Conservation (phyloP, 768 basidiomycete species). For the Naganishia randhawae region DNA sequence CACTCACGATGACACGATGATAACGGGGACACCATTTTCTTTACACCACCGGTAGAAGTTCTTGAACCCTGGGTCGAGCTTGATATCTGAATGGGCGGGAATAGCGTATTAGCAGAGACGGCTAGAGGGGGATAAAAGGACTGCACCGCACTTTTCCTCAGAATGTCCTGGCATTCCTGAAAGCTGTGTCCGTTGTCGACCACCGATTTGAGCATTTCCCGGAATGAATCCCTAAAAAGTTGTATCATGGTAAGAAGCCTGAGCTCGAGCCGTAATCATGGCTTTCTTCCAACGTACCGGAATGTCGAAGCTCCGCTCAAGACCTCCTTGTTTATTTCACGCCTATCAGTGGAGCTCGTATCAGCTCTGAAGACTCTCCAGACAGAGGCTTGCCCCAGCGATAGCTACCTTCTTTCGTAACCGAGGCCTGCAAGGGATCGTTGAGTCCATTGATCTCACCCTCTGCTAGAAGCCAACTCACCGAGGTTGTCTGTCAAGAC, state of each 20-base stretch:
- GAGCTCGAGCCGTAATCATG: background rate
- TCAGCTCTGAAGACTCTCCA: background rate
- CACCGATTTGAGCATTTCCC: slow-evolving; percentile 78
- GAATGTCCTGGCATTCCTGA: slow-evolving; percentile 74
- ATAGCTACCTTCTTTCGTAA: slow-evolving; percentile 58
- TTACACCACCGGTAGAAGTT: slow-evolving; percentile 83
- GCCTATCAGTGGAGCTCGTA: slow-evolving; percentile 35
- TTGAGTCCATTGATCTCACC: background rate
- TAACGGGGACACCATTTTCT: slow-evolving; percentile 71
- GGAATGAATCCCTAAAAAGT: slow-evolving; percentile 71
- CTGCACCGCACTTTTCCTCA: slow-evolving; percentile 63
- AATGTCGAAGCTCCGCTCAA: slow-evolving; percentile 67
- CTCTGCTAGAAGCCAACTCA: background rate
- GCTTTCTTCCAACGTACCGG: slow-evolving; percentile 53
- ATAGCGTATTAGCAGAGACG: slow-evolving; percentile 23
- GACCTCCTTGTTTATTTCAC: slow-evolving; percentile 69
- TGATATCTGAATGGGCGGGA: slow-evolving; percentile 61
- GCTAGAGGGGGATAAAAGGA: background rate
- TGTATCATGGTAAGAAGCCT: background rate
- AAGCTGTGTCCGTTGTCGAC: slow-evolving; percentile 68
- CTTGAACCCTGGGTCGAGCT: slow-evolving; percentile 82
- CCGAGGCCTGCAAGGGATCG: slow-evolving; percentile 57
- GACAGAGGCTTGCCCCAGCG: no score
- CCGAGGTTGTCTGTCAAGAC: slow-evolving; percentile 88
- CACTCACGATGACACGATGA: slow-evolving; percentile 81